Conservation (phyloP, 129 eudicot genomes). For the Tanacetum coccineum region DNA sequence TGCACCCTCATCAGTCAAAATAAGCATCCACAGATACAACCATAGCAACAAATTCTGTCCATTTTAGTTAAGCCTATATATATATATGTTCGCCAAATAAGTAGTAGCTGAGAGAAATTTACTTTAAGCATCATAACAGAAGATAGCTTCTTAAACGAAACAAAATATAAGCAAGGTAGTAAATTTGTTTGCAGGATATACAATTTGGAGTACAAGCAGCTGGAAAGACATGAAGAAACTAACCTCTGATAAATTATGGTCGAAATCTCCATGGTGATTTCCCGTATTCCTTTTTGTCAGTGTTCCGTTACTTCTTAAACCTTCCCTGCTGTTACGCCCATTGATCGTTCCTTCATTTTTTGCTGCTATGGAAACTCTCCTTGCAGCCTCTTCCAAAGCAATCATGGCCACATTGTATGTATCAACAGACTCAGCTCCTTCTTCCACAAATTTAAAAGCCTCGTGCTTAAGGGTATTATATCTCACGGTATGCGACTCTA, state of each 20-base stretch:
- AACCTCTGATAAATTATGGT: slow-evolving; percentile 45
- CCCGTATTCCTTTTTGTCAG: slow-evolving; percentile 12
- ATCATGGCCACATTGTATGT: slow-evolving; percentile 46
- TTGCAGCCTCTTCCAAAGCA: slow-evolving; percentile 57
- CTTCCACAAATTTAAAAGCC: slow-evolving; percentile 57
- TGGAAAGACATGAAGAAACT: slow-evolving; percentile 20
- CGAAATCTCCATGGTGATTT: slow-evolving; percentile 28
- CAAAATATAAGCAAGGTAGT: background rate
- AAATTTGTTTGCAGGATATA: slow-evolving; percentile 10
- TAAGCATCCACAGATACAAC: background rate
- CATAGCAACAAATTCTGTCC: slow-evolving; percentile 2
- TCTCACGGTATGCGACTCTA: slow-evolving; percentile 49
- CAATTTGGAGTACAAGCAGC: background rate
- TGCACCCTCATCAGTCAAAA: slow-evolving; percentile 6
- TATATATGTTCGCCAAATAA: slow-evolving; percentile 1
- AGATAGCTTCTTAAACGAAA: background rate
- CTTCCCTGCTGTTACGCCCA: slow-evolving; percentile 37
- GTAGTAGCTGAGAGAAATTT: background rate
- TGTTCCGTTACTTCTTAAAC: slow-evolving; percentile 33
- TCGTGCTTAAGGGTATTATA: slow-evolving; percentile 50
- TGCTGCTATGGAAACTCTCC: slow-evolving; percentile 42
- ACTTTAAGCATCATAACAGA: slow-evolving; percentile 12
- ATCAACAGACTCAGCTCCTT: slow-evolving; percentile 55
- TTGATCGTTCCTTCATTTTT: slow-evolving; percentile 41
- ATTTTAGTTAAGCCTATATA: slow-evolving; percentile 3